These are phyloP conservation scores for Phoma sp. DNA, from an alignment of 2,329 filamentous ascomycete genomes.

Conservation along the genomic window DNA sequence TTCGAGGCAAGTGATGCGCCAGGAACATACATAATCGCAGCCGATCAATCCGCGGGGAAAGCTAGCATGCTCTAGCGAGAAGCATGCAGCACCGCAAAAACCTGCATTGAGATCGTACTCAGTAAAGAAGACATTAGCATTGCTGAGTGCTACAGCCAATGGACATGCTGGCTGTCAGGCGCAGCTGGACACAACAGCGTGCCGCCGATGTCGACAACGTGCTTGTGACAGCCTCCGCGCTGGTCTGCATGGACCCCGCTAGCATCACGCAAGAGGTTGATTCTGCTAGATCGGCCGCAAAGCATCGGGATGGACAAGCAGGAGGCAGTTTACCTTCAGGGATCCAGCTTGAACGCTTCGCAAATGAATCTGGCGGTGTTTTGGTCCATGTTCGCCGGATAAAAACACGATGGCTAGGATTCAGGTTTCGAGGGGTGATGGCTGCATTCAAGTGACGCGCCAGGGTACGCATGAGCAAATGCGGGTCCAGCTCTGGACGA, in stretches of 20 bases:
- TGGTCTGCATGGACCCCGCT: conserved; percentile 10
- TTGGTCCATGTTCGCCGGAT: conserved; percentile 5
- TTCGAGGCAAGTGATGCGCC: conserved; percentile 4
- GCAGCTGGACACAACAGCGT: not conserved
- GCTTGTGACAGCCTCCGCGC: conserved; percentile 5
- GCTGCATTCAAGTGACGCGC: conserved; percentile 34
- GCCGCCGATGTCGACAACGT: conserved; percentile 4
- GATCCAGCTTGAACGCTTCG: not conserved
- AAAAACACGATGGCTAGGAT: conserved; percentile 7
- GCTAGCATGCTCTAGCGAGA: conserved; percentile 3
- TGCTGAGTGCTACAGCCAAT: too few relatives aligned
- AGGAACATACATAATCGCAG: conserved; percentile 4
- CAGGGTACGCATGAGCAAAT: conserved; percentile 38
- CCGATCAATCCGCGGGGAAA: conserved; percentile 13
- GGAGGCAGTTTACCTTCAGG: not conserved
- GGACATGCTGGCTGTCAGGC: too few relatives aligned
- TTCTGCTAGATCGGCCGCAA: too few relatives aligned
- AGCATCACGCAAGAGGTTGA: conserved; percentile 1
- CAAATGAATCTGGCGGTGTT: not conserved
- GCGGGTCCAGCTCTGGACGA: conserved; percentile 33
- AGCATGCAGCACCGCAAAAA: conserved; percentile 3
- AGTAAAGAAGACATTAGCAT: not conserved
- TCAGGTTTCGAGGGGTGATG: conserved; percentile 26
- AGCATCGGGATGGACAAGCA: too few relatives aligned
- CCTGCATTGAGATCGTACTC: too few relatives aligned